Evolutionary conservation across 2,329 filamentous ascomycete genomes (phyloP).

Genomic region (Fusarium robinianum): DNA sequence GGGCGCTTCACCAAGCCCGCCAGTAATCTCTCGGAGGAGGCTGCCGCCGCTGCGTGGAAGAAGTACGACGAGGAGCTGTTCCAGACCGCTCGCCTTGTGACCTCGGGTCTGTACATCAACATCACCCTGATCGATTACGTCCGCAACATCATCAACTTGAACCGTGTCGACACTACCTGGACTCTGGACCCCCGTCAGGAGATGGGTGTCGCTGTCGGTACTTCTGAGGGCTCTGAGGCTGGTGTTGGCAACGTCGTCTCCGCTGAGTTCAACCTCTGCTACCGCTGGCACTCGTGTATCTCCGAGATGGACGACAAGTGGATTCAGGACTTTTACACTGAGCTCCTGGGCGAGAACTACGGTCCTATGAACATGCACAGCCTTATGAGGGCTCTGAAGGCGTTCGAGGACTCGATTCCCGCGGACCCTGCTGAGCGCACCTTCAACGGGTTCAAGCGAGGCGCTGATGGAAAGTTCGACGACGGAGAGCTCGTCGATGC

Average conservation of each 20-base stretch:
- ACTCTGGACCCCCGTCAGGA: conserved; percentile 77
- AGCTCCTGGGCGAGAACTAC: conserved; percentile 62
- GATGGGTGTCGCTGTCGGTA: conserved; percentile 61
- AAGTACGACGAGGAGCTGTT: conserved; percentile 80
- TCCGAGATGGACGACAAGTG: conserved; percentile 75
- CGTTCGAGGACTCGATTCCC: conserved; percentile 64
- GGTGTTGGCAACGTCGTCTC: conserved; percentile 84
- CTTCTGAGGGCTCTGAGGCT: conserved; percentile 62
- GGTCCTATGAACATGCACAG: conserved; percentile 61
- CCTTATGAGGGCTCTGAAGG: conserved; percentile 64
- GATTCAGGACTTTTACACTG: conserved; percentile 71
- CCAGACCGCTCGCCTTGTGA: conserved; percentile 76
- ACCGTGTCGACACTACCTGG: conserved; percentile 70
- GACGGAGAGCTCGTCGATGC: conserved; percentile 79
- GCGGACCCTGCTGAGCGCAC: conserved; percentile 70
- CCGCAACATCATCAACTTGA: conserved; percentile 71
- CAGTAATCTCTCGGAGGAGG: conserved; percentile 53
- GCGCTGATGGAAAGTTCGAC: conserved; percentile 68
- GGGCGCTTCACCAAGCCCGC: conserved; percentile 73
- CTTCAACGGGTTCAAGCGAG: conserved; percentile 69
- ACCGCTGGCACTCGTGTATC: conserved; percentile 85
- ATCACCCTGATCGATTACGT: conserved; percentile 80
- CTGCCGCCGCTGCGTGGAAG: conserved; percentile 58
- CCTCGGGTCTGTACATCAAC: conserved; percentile 76
- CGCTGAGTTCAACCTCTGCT: conserved; percentile 86